Percentiles rank a stretch among this genome's conserved stretches.
These are phyloP conservation scores for Quercus glauca DNA, from an alignment of 306 rosid species.

Conservation along the genomic window DNA sequence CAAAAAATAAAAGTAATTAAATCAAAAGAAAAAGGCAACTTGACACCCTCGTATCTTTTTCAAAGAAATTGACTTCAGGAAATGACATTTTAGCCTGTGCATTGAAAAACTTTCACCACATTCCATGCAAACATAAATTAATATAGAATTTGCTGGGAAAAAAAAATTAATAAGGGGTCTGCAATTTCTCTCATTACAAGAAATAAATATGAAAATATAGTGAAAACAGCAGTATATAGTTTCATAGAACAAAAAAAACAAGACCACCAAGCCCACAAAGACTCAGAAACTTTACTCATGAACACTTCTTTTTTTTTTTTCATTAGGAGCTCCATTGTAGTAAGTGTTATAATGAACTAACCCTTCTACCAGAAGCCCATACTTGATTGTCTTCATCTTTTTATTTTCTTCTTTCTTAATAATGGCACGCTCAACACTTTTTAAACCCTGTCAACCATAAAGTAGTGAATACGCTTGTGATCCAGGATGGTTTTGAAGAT, in stretches of 20 bases:
- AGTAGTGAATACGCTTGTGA: constrained; percentile 1
- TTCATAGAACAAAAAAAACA: too few species aligned
- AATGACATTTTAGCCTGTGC: background rate
- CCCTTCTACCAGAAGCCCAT: constrained; percentile 83
- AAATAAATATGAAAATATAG: background rate
- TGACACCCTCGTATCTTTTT: background rate
- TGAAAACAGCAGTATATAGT: background rate
- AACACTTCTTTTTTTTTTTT: too few species aligned
- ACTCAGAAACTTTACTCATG: too few species aligned
- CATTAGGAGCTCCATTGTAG: too few species aligned
- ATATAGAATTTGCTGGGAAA: background rate
- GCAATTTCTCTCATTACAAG: background rate
- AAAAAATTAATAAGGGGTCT: background rate
- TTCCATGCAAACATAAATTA: background rate
- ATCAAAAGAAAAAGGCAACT: background rate
- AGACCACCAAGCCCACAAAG: too few species aligned
- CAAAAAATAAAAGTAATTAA: background rate
- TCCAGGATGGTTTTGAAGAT: constrained; percentile 1
- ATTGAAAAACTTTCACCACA: background rate
- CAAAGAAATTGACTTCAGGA: background rate
- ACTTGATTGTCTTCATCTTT: constrained; percentile 36
- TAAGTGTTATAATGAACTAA: constrained; percentile 42
- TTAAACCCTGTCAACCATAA: constrained; percentile 67
- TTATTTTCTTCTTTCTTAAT: constrained; percentile 51
- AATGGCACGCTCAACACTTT: constrained; percentile 73